Conservation (phyloP, 805 yeast genomes). For the Cyberlindnera maritima region DNA sequence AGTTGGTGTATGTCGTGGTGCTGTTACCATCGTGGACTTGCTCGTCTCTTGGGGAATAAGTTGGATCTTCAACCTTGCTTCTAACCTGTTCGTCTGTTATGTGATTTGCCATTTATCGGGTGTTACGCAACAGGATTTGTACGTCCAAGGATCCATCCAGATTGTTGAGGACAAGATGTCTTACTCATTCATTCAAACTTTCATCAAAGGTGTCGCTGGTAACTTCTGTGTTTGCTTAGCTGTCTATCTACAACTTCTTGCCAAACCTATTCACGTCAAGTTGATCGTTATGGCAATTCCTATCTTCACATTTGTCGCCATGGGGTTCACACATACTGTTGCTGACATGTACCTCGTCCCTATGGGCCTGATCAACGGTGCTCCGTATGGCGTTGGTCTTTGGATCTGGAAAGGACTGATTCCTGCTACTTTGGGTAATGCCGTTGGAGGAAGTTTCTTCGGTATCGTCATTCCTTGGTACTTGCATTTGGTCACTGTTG, state of each 20-base stretch:
- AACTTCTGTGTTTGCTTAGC: constrained; percentile 77
- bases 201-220: constrained; percentile 71
- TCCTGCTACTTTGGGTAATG: constrained; percentile 73
- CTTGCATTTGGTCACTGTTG: constrained; percentile 69
- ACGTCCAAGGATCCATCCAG: constrained; percentile 45
- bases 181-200: constrained; percentile 55
- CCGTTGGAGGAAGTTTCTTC: constrained; percentile 74
- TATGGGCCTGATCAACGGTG: constrained; percentile 66
- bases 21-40: constrained; percentile 63
- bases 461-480: constrained; percentile 68
- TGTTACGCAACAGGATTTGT: constrained; percentile 38
- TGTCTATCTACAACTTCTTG: constrained; percentile 72
- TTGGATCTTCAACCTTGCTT: constrained; percentile 63
- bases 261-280: constrained; percentile 77
- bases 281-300: constrained; percentile 62
- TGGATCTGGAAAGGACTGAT: constrained; percentile 72
- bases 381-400: constrained; percentile 57
- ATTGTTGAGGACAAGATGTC: constrained; percentile 44
- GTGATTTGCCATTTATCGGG: constrained; percentile 58
- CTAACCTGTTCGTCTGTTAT: constrained; percentile 63
- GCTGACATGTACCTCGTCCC: constrained; percentile 77
- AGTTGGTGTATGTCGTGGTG: constrained; percentile 66
- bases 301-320: constrained; percentile 70
- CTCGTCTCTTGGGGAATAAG: constrained; percentile 64
- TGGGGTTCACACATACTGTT: constrained; percentile 78